Conservation (phyloP, 768 basidiomycete genomes). For the Calocera cornea region DNA sequence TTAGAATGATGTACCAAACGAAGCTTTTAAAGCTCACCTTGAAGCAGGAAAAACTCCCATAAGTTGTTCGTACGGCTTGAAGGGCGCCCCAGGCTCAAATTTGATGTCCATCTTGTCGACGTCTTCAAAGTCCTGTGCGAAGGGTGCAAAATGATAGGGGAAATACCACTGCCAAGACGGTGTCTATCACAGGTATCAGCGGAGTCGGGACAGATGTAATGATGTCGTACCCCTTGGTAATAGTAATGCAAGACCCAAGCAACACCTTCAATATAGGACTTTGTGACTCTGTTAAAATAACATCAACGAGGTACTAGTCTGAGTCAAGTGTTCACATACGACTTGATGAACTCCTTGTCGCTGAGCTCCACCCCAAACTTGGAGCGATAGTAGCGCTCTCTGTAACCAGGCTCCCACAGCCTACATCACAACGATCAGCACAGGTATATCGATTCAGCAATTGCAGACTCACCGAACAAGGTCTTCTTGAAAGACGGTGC, state of each 20-base stretch:
- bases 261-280: conserved; percentile 82
- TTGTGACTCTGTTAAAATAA: conserved; percentile 45
- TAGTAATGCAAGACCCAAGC: conserved; percentile 96
- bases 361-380: conserved; percentile 70
- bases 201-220: conserved; percentile 8
- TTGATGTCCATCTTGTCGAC: conserved; percentile 63
- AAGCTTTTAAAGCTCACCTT: conserved; percentile 37
- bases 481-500: conserved; percentile 88
- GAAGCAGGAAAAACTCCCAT: conserved; percentile 97
- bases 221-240: conserved; percentile 76
- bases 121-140: conserved; percentile 84
- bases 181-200: conserved; percentile 33
- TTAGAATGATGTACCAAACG: conserved; percentile 9
- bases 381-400: conserved; percentile 83
- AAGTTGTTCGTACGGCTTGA: conserved; percentile 93
- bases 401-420: conserved; percentile 92
- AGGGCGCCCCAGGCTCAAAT: conserved; percentile 73
- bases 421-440: conserved; percentile 31
- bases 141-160: conserved; percentile 96
- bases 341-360: conserved; percentile 58
- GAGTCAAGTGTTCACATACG: conserved; percentile 31
- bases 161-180: conserved; percentile 99
- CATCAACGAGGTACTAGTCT: neutral
- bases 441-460: conserved; percentile 8
- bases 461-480: conserved; percentile 58